Percentiles rank a stretch among this genome's conserved stretches.
These are phyloP conservation scores for Fraxinus platypoda DNA, from an alignment of 305 asterid species.

Conservation along the genomic window DNA sequence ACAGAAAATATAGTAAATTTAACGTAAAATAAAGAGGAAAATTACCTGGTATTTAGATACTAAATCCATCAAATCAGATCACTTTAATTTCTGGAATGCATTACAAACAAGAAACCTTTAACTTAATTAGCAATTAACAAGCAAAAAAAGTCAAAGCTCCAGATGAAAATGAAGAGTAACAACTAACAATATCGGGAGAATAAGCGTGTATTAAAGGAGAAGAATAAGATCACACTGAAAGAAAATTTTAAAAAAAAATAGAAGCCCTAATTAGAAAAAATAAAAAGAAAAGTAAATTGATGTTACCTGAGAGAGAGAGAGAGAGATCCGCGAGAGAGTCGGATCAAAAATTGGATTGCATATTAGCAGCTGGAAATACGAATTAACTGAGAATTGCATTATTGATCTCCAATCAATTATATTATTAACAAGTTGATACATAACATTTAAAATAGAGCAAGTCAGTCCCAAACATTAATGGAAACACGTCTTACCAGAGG, in stretches of 20 bases:
- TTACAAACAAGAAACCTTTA: neutral
- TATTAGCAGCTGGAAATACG: neutral
- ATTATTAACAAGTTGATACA: neutral
- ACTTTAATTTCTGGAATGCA: slow-evolving; percentile 33
- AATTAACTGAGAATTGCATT: neutral
- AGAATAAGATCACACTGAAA: neutral
- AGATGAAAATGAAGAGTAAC: neutral
- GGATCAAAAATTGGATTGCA: neutral
- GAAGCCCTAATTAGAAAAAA: neutral
- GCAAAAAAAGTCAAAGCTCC: slow-evolving; percentile 14
- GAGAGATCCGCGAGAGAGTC: neutral
- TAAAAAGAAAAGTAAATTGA: neutral
- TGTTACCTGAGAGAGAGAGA: neutral
- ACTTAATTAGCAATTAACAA: neutral
- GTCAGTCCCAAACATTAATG: neutral
- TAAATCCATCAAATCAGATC: slow-evolving; percentile 52
- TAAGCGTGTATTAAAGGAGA: neutral
- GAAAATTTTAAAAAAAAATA: neutral
- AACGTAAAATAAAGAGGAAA: neutral
- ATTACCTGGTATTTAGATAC: slow-evolving; percentile 70
- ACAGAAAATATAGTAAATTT: neutral
- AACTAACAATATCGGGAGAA: neutral
- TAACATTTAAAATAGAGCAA: neutral
- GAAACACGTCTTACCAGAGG: neutral
- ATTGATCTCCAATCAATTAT: neutral